Evolutionary conservation across 2,329 filamentous ascomycete species (phyloP).

Genomic region (Cryoendolithus antarcticus): DNA sequence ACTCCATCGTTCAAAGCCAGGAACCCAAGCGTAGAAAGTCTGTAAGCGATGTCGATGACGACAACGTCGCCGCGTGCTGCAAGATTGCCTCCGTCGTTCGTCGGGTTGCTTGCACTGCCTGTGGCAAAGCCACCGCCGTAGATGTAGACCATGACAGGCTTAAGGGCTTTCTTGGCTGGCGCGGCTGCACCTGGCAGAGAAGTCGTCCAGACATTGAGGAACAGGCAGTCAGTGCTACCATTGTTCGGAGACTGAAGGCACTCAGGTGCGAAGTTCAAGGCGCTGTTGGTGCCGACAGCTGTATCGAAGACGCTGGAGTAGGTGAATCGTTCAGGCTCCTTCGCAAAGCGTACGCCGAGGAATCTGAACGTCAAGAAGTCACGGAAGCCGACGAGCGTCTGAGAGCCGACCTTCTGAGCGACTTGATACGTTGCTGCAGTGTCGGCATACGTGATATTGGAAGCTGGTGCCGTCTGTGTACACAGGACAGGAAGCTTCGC

Average conservation of each 20-base stretch:
- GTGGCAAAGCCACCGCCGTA: constrained; percentile 32
- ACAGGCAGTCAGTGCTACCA: constrained; percentile 23
- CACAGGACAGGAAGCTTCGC: constrained; percentile 10
- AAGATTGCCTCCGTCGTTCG: constrained; percentile 34
- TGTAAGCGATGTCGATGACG: too few species aligned
- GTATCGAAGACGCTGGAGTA: constrained; percentile 9
- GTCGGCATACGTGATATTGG: constrained; percentile 8
- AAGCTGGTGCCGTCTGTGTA: constrained; percentile 13
- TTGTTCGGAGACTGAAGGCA: constrained; percentile 9
- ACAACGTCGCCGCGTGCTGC: constrained; percentile 32
- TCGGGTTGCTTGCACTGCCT: constrained; percentile 32
- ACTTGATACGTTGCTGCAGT: constrained; percentile 11
- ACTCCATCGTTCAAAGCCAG: constrained; percentile 28
- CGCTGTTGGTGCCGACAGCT: constrained; percentile 7
- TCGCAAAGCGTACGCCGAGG: constrained; percentile 10
- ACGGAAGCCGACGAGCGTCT: constrained; percentile 11
- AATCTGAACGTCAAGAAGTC: constrained; percentile 12
- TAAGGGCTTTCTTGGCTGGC: constrained; percentile 19
- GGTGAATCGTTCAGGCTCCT: constrained; percentile 11
- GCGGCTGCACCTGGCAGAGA: constrained; percentile 16
- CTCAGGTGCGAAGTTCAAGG: constrained; percentile 9
- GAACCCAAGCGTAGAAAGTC: constrained; percentile 21
- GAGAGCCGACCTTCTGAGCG: constrained; percentile 9
- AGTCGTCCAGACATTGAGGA: constrained; percentile 29
- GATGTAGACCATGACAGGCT: constrained; percentile 37